phyloP scores from a whole-genome alignment of 2,329 filamentous ascomycete genomes.

The Penicillium italicum region DNA sequence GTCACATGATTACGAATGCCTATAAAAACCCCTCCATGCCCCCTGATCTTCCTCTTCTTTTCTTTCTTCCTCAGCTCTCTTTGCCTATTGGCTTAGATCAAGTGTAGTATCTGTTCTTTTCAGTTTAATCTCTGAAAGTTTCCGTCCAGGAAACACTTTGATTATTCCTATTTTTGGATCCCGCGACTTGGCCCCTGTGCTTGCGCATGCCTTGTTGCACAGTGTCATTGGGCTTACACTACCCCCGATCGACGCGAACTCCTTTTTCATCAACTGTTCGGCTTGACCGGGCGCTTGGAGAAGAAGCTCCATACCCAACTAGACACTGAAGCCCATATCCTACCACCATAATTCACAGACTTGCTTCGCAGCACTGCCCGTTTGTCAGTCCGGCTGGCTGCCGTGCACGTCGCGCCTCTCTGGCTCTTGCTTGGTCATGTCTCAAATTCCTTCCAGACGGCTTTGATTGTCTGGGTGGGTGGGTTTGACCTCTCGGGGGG shows the following conservation, averaged over 20 bases:
- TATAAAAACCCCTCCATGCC: slow-evolving; percentile 5
- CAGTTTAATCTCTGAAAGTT: slow-evolving; percentile 91
- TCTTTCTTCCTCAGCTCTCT: slow-evolving; percentile 47
- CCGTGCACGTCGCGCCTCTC: background rate
- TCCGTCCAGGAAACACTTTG: slow-evolving; percentile 64
- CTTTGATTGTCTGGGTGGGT: background rate
- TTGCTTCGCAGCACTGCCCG: no score
- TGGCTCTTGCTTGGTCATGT: background rate
- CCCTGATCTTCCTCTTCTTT: slow-evolving; percentile 35
- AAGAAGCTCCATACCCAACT: no score
- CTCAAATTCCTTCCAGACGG: background rate
- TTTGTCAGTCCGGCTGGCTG: no score
- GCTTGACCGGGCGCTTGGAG: slow-evolving; percentile 54
- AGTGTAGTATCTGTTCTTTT: slow-evolving; percentile 97
- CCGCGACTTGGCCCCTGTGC: slow-evolving; percentile 59
- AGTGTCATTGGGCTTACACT: slow-evolving; percentile 74
- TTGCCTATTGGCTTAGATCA: slow-evolving; percentile 71
- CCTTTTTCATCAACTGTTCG: slow-evolving; percentile 54
- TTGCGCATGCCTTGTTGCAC: slow-evolving; percentile 63
- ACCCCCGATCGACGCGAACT: slow-evolving; percentile 65
- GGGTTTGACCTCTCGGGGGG: background rate
- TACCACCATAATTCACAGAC: no score
- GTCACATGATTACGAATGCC: background rate
- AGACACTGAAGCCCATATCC: no score
- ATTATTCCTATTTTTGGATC: slow-evolving; percentile 77